Conservation (phyloP, 495 filamentous ascomycete species). For the Venustampulla echinocandica region DNA sequence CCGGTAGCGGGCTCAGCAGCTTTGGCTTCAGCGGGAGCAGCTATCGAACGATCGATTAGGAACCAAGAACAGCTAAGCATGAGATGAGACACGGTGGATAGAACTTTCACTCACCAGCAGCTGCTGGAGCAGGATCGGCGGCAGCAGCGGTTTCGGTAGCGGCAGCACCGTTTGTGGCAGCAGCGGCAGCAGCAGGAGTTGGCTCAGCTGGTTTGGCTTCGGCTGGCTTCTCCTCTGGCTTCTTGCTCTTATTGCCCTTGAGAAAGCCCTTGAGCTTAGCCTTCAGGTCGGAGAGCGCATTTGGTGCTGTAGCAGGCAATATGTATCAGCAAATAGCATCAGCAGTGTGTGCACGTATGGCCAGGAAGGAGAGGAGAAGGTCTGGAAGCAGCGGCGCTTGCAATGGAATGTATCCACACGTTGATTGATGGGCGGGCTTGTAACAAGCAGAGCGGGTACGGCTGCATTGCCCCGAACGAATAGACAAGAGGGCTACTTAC, state of each 20-base stretch:
- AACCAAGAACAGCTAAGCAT: background rate
- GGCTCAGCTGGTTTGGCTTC: conserved; percentile 11
- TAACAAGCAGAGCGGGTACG: too few species aligned
- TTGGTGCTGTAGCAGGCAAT: conserved; percentile 22
- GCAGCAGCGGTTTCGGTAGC: conserved; percentile 1
- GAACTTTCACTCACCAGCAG: conserved; percentile 10
- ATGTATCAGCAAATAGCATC: background rate
- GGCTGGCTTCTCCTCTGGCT: conserved; percentile 18
- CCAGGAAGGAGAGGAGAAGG: background rate
- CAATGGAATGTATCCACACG: background rate
- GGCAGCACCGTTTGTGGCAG: background rate
- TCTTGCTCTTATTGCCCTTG: conserved; percentile 27
- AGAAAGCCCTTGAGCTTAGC: conserved; percentile 50
- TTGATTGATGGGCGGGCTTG: background rate
- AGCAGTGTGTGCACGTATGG: background rate
- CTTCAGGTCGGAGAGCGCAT: conserved; percentile 29
- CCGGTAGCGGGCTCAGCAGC: conserved; percentile 11
- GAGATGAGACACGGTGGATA: background rate
- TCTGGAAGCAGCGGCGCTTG: background rate
- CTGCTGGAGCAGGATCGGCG: conserved; percentile 6
- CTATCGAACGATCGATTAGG: background rate
- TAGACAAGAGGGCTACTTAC: conserved; percentile 10
- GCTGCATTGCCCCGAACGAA: background rate
- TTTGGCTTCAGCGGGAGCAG: conserved; percentile 1
- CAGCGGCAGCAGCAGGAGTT: conserved; percentile 5